A percentile compares a stretch with the other conserved stretches of the same genome.
These are phyloP conservation scores for Tausonia pullulans DNA, from an alignment of 1,284 basidiomycete species.

Conservation along the genomic window DNA sequence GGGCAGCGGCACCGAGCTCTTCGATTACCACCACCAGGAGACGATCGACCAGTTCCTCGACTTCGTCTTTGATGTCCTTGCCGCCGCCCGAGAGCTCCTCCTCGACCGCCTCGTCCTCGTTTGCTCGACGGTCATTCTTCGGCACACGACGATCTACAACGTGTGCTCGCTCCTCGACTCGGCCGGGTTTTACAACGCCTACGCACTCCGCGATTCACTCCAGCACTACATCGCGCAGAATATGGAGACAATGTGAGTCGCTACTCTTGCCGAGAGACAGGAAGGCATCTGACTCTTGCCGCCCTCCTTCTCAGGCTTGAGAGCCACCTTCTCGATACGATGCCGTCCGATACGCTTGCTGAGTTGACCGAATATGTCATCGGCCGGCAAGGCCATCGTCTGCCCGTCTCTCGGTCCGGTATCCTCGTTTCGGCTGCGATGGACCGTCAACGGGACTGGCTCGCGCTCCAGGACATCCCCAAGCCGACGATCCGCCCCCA, in stretches of 20 bases:
- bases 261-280: too few relatives aligned
- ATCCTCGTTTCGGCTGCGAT: slow-evolving; percentile 49
- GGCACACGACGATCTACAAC: slow-evolving; percentile 62
- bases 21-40: slow-evolving; percentile 56
- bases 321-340: slow-evolving; percentile 57
- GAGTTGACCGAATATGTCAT: slow-evolving; percentile 55
- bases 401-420: slow-evolving; percentile 53
- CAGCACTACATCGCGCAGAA: slow-evolving; percentile 74
- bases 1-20: slow-evolving; percentile 61
- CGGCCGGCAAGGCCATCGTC: slow-evolving; percentile 52
- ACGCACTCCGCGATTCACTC: slow-evolving; percentile 56
- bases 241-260: slow-evolving; percentile 57
- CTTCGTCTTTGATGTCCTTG: slow-evolving; percentile 78
- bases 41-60: slow-evolving; percentile 69
- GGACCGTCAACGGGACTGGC: slow-evolving; percentile 60
- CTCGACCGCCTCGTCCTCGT: slow-evolving; percentile 73
- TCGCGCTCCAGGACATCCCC: slow-evolving; percentile 71
- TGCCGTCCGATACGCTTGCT: slow-evolving; percentile 55
- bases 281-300: too few relatives aligned
- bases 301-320: slow-evolving; percentile 43
- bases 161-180: slow-evolving; percentile 71
- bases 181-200: slow-evolving; percentile 66
- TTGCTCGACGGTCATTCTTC: slow-evolving; percentile 64
- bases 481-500: slow-evolving; percentile 44
- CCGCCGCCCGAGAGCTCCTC: slow-evolving; percentile 77